Base-by-base conservation (phyloP, 257 asterid genomes). In the Solanum gracilifrons region DNA sequence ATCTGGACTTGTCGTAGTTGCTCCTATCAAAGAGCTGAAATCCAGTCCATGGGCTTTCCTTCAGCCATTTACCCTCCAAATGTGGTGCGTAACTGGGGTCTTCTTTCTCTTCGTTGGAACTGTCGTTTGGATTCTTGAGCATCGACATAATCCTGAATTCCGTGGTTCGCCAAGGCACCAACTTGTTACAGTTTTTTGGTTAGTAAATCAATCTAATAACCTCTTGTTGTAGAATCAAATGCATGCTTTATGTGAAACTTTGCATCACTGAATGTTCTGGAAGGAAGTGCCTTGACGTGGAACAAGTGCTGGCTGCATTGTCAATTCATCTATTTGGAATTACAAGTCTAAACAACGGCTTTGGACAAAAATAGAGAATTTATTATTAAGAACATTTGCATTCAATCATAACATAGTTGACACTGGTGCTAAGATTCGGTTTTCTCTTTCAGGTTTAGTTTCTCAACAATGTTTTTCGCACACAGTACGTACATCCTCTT, bases 111-210 rank as follows among this genome's bases (percentile, higher is more conserved):
- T 93, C 4, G 98, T 97, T 46, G 99, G 99, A 86, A 87, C 94
- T 21, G 99, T 97, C 69, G 93, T 97, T 85, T 97, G 99, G 99
- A 92, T 97, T 87, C 99, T 97, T n/a, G 99, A 97, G 90, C 99
- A 97, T 87, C 93, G 99, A 68, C 90, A 82, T 71, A 97, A 97
- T 90, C 88, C 88, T 5, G 99, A 97, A 87, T 97, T 97, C 88
- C 98, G 99, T 21, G 99, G 99, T 25, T 73, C 99, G 4, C 99
- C 98, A 27, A 91, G 98, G 43, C 92, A 97, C 58, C 99, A 97
- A 77, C 91, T 97, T 37, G 86, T 93, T 3, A 97, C 97, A 2
- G 90, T 95, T 89, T 93, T 95, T 58, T 97, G 99, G 99, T 95
- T 82, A 84, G 98, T 92, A 84, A 83, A 37, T 16, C 62, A 48